Conservation (phyloP, 2,329 filamentous ascomycete species). For the Ilyonectria robusta region DNA sequence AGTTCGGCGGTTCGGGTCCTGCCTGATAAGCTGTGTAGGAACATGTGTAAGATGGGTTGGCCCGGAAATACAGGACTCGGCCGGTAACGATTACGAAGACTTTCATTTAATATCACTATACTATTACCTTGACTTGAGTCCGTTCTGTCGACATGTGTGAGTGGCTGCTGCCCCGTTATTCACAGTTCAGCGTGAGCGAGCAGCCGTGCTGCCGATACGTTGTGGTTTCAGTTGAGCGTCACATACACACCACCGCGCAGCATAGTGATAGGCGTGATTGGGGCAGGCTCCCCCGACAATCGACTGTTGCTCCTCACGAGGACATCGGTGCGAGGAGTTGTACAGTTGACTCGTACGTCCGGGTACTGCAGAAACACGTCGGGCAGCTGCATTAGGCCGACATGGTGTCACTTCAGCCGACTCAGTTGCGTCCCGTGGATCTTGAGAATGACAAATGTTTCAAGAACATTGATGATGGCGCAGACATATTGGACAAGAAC, state of each 20-base stretch:
- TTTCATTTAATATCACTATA: neutral
- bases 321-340: conserved; percentile 6
- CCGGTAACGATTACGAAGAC: neutral
- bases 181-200: neutral
- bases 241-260: neutral
- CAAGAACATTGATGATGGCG: neutral
- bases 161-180: neutral
- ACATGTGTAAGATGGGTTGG: conserved; percentile 4
- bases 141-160: neutral
- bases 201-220: neutral
- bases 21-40: neutral
- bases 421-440: neutral
- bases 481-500: conserved; percentile 13
- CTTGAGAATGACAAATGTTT: neutral
- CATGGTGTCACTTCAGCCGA: neutral
- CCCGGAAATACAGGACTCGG: neutral
- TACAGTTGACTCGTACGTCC: neutral
- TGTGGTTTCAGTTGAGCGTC: neutral
- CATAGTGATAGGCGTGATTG: neutral
- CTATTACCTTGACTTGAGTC: too few species aligned
- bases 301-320: neutral
- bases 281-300: neutral
- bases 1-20: neutral
- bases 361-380: conserved; percentile 5
- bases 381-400: conserved; percentile 6